A percentile compares a stretch with the other conserved stretches of the same genome.
phyloP scores from a whole-genome alignment of 345 rosid species.

The Pistacia atlantica region DNA sequence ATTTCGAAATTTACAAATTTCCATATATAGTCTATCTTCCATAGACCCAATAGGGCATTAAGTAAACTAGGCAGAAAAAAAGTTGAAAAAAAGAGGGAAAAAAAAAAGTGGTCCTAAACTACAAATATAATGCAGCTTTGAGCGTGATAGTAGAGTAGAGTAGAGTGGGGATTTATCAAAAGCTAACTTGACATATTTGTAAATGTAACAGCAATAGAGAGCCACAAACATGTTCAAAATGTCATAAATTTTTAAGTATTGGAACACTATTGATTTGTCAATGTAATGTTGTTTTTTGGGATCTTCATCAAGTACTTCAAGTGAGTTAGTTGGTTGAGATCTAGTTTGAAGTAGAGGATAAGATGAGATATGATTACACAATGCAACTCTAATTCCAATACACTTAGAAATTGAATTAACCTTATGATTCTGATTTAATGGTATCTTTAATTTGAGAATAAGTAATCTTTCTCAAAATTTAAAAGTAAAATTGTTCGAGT shows the following conservation, averaged over 20 bases:
- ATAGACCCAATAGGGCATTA: background rate
- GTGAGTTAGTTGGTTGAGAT: too few species aligned
- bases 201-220: background rate
- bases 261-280: background rate
- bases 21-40: background rate
- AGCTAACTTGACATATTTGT: conserved; percentile 7
- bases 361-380: too few species aligned
- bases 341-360: too few species aligned
- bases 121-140: background rate
- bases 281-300: too few species aligned
- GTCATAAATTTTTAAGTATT: background rate
- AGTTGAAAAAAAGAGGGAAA: conserved; percentile 6
- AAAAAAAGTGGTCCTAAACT: conserved; percentile 23
- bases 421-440: too few species aligned
- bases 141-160: background rate
- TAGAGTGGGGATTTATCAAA: conserved; percentile 20
- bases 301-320: too few species aligned
- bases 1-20: background rate
- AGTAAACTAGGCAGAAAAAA: conserved; percentile 15
- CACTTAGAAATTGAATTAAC: too few species aligned
- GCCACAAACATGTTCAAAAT: background rate
- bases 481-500: too few species aligned
- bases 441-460: too few species aligned
- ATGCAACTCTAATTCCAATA: too few species aligned
- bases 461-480: too few species aligned